These are phyloP conservation scores for Tetrahymena elliotti DNA, from an alignment of 73 alveolate genomes.

Conservation along the genomic window DNA sequence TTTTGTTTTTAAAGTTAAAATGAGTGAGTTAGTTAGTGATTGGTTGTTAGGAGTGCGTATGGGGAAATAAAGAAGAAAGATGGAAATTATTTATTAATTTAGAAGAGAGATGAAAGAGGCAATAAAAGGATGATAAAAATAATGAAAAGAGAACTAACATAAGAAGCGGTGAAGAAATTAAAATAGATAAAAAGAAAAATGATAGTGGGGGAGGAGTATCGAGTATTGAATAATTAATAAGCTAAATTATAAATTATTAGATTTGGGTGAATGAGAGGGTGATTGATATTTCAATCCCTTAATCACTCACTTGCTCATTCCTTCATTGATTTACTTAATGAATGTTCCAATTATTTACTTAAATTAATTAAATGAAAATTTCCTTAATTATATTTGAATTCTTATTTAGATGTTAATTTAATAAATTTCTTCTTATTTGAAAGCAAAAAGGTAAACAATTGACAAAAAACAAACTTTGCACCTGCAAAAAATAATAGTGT, in stretches of 20 bases:
- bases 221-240: neutral
- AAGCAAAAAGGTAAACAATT: neutral
- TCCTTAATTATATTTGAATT: neutral
- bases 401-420: neutral
- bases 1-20: neutral
- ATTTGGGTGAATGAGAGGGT: neutral
- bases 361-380: too few relatives aligned
- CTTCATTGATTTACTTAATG: too few relatives aligned
- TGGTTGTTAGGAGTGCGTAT: neutral
- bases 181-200: neutral
- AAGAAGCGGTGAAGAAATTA: neutral
- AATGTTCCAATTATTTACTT: neutral
- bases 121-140: neutral
- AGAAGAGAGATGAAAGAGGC: neutral
- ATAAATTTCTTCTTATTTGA: neutral
- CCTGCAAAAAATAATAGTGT: neutral
- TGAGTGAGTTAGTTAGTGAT: neutral
- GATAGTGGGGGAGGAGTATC: slow-evolving; percentile 1
- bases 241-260: neutral
- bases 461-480: neutral
- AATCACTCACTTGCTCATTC: neutral
- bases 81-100: neutral
- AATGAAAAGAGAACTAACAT: neutral
- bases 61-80: neutral
- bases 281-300: too few relatives aligned